Percentiles rank a stretch among this genome's conserved stretches.
Conservation (phyloP, 768 basidiomycete genomes). For the Hortiboletus flavorubellus region DNA sequence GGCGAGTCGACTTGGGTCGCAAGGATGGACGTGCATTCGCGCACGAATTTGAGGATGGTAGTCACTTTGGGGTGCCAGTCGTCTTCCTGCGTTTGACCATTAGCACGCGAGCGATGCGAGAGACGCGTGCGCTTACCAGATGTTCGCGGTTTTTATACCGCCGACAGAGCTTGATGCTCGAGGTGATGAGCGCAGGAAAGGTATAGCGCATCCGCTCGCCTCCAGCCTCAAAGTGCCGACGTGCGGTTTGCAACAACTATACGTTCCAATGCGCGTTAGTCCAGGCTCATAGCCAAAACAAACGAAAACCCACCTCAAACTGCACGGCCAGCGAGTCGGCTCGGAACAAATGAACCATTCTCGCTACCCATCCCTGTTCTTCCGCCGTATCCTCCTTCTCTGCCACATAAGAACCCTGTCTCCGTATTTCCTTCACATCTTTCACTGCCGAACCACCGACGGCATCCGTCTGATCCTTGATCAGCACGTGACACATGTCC, state of each 20-base stretch:
- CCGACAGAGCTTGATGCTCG: slow-evolving; percentile 88
- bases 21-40: slow-evolving; percentile 90
- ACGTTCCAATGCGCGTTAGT: background rate
- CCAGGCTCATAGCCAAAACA: background rate
- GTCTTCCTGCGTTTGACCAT: slow-evolving; percentile 51
- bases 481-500: slow-evolving; percentile 88
- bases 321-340: slow-evolving; percentile 85
- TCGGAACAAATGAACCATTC: slow-evolving; percentile 96
- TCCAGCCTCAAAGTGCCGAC: slow-evolving; percentile 85
- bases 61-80: slow-evolving; percentile 87
- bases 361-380: slow-evolving; percentile 97
- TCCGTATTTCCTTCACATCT: slow-evolving; percentile 43
- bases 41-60: slow-evolving; percentile 90
- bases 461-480: slow-evolving; percentile 77
- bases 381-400: slow-evolving; percentile 94
- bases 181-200: slow-evolving; percentile 93
- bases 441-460: slow-evolving; percentile 29
- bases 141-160: slow-evolving; percentile 85
- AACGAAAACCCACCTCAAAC: slow-evolving; percentile 63
- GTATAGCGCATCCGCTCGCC: slow-evolving; percentile 96
- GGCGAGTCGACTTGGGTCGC: slow-evolving; percentile 92
- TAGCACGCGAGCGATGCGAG: background rate
- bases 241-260: slow-evolving; percentile 89
- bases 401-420: slow-evolving; percentile 55
- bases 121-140: slow-evolving; percentile 39